Evolutionary conservation across 2,329 filamentous ascomycete genomes (phyloP), one percentile per base, ranked within the genome.

Genomic region (Diaporthe citrichinensis): DNA sequence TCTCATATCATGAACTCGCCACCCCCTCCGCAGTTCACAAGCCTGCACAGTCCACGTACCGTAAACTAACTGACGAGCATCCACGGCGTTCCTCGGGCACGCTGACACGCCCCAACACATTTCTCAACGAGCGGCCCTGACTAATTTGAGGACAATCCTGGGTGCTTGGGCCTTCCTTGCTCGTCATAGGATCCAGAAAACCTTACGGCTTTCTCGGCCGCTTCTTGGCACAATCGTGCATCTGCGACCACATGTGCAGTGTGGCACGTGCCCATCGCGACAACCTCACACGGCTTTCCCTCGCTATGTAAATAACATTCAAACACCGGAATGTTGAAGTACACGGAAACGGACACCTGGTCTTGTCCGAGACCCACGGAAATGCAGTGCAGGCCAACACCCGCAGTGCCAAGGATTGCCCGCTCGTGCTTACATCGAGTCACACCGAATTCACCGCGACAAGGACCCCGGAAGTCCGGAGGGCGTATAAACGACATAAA

Each of bases 1-100:
- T n/a, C 62, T 68, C 62, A 39, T 17, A 20, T 25, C n/a, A 31
- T 25, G 44, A n/a, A 7, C 31, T 68, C 23, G 62, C 44, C 62
- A 53, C 62, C 62, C 15, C 10, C 62, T 68, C 62, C 46, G 65
- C 65, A 68, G 23, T n/a, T 39, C 65, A 53, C 8, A 7, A 39
- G 23, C n/a, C 28, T 53, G 34, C 34, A 17, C 34, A 10, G 10
- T 36, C 12, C 31, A 51, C 36, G 31, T 41, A 53, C n/a, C n/a
- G n/a, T n/a, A n/a, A n/a, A 20, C 46, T 8, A 15, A 28, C 31
- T 4, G 31, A 12, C n/a, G 46, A 53, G 31, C 34, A 10, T 34
- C 28, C 10, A 25, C 2, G 23, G 12, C 46, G 23, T 39, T 25
- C 15, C 31, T 10, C 8, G 31, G 28, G 23, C 46, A 41, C 6